A percentile compares a stretch with the other conserved stretches of the same genome.
Conservation (phyloP, 345 rosid genomes). For the Heritiera littoralis region DNA sequence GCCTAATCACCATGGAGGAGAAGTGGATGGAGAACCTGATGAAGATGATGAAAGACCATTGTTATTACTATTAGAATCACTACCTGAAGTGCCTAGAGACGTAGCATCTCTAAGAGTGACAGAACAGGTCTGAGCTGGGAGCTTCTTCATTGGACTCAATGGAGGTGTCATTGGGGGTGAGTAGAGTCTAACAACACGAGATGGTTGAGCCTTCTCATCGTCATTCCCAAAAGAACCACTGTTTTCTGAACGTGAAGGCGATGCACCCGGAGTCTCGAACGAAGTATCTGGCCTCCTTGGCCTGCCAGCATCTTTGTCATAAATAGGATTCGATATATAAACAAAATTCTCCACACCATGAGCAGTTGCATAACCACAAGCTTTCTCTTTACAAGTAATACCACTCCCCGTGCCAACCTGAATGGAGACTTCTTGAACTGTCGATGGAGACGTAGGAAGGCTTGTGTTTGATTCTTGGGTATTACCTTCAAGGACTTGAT, state of each 20-base stretch:
- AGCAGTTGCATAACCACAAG: constrained; percentile 4
- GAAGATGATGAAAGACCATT: constrained; percentile 62
- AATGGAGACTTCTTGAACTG: constrained; percentile 31
- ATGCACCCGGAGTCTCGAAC: constrained; percentile 76
- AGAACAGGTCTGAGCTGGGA: constrained; percentile 73
- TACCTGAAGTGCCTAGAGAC: constrained; percentile 55
- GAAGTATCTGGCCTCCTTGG: constrained; percentile 46
- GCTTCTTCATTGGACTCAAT: constrained; percentile 85
- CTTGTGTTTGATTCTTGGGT: constrained; percentile 31
- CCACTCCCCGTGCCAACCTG: not conserved
- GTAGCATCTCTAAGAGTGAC: constrained; percentile 57
- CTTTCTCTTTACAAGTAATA: not conserved
- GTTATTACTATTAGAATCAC: constrained; percentile 49
- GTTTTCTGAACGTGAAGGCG: constrained; percentile 66
- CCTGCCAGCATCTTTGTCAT: constrained; percentile 47
- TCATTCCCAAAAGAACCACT: constrained; percentile 39
- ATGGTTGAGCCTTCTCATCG: constrained; percentile 26
- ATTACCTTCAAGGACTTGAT: constrained; percentile 26
- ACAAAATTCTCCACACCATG: constrained; percentile 38
- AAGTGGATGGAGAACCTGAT: constrained; percentile 64
- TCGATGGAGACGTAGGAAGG: constrained; percentile 36
- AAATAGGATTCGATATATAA: constrained; percentile 89
- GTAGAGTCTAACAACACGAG: not conserved
- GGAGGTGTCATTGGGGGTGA: constrained; percentile 53
- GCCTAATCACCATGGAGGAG: constrained; percentile 73